phyloP scores from a whole-genome alignment of 2,329 filamentous ascomycete species.

The Tricladium varicosporioides region DNA sequence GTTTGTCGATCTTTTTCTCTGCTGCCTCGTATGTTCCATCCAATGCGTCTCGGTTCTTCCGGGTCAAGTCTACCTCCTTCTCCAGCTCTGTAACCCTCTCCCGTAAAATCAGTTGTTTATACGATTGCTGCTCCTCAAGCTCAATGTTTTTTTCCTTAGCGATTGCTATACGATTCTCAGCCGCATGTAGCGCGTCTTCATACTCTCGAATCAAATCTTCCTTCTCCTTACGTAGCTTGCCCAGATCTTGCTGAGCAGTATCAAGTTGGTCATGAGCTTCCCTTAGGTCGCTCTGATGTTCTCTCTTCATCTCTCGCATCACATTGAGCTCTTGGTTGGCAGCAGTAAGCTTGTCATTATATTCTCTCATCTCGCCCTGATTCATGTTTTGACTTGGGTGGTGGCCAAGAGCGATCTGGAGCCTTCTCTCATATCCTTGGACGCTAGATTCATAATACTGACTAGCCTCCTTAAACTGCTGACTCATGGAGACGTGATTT shows the following conservation, averaged over 20 bases:
- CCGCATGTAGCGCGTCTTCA: neutral
- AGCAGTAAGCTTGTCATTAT: neutral
- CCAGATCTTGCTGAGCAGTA: neutral
- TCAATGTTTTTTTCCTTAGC: neutral
- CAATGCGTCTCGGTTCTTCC: neutral
- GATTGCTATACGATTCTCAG: neutral
- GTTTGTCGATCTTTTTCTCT: neutral
- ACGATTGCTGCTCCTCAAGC: neutral
- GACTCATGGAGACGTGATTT: neutral
- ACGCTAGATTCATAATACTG: neutral
- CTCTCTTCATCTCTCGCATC: neutral
- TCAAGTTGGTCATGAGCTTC: neutral
- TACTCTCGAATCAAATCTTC: neutral
- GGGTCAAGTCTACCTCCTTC: neutral
- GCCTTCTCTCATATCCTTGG: neutral
- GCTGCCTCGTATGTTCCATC: neutral
- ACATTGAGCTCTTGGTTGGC: neutral
- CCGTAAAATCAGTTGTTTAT: neutral
- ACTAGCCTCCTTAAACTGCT: neutral
- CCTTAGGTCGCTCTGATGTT: neutral
- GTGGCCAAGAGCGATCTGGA: neutral
- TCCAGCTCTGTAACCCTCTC: neutral
- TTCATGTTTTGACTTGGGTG: neutral
- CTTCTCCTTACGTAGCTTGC: neutral
- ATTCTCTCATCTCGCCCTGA: neutral